Evolutionary conservation across 106 monocot species (phyloP).

Genomic region (Dioscorea zingiberensis): DNA sequence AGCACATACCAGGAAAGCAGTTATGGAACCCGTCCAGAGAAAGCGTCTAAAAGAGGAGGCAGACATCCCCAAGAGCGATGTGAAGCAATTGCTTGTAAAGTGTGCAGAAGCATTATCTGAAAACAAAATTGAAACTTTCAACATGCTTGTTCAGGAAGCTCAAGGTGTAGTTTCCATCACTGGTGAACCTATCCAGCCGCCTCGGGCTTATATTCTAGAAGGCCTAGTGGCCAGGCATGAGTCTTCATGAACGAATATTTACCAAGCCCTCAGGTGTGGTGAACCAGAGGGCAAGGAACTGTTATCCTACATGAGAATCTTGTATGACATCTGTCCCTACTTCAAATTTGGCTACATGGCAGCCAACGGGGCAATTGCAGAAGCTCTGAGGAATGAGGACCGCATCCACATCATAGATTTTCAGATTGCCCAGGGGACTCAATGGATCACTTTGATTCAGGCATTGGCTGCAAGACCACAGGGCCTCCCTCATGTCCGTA

Average conservation of each 20-base stretch:
- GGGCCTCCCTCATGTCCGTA: conserved; percentile 72
- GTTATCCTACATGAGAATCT: conserved; percentile 9
- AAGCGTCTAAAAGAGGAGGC: conserved; percentile 29
- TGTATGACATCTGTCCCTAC: conserved; percentile 91
- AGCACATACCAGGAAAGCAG: conserved; percentile 8
- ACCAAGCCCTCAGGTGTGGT: conserved; percentile 42
- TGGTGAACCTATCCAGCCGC: conserved; percentile 66
- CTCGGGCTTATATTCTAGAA: conserved; percentile 79
- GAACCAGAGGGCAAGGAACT: conserved; percentile 56
- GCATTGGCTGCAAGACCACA: conserved; percentile 74
- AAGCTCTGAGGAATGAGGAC: conserved; percentile 67
- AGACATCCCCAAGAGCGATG: conserved; percentile 12
- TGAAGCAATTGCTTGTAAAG: conserved; percentile 46
- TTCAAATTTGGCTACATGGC: conserved; percentile 97
- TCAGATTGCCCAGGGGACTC: conserved; percentile 80
- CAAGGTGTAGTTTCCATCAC: conserved; percentile 36
- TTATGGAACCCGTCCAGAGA: conserved; percentile 32
- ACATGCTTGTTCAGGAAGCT: conserved; percentile 26
- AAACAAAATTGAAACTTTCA: conserved; percentile 33
- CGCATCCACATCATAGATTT: conserved; percentile 84
- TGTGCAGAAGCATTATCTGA: conserved; percentile 69
- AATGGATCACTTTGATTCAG: conserved; percentile 88
- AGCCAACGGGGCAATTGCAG: conserved; percentile 89
- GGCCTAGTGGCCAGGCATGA: conserved; percentile 64
- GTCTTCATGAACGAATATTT: conserved; percentile 65